phyloP scores from a whole-genome alignment of 2,329 filamentous ascomycete species.

The Botrytis aclada region DNA sequence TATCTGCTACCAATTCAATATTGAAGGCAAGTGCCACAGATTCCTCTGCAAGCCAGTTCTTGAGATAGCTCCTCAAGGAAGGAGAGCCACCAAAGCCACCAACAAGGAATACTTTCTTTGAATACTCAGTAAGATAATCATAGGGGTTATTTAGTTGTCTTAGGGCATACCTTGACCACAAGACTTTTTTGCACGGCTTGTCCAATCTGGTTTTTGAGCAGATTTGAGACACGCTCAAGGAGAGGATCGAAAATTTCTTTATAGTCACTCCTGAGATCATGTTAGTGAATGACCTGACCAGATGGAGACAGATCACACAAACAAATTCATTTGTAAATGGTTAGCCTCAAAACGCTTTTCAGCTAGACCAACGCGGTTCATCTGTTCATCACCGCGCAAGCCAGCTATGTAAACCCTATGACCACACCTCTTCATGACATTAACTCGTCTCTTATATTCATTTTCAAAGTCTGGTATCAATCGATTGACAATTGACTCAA shows the following conservation, averaged over 20 bases:
- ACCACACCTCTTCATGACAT: not conserved
- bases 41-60: slow-evolving; percentile 13
- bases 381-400: slow-evolving; percentile 19
- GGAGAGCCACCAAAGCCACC: slow-evolving; percentile 31
- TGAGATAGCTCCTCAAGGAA: slow-evolving; percentile 23
- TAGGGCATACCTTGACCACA: slow-evolving; percentile 18
- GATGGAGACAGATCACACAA: not conserved
- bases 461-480: slow-evolving; percentile 22
- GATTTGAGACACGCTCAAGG: slow-evolving; percentile 12
- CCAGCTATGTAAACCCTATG: slow-evolving; percentile 21
- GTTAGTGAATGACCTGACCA: not conserved
- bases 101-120: slow-evolving; percentile 30
- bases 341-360: slow-evolving; percentile 23
- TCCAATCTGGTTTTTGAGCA: slow-evolving; percentile 23
- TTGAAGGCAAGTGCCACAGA: not conserved
- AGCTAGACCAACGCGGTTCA: slow-evolving; percentile 8
- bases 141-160: not conserved
- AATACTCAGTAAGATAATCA: not conserved
- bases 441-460: slow-evolving; percentile 12
- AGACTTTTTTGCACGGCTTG: slow-evolving; percentile 17
- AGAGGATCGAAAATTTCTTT: slow-evolving; percentile 25
- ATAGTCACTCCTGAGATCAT: slow-evolving; percentile 22
- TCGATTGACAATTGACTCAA: slow-evolving; percentile 17
- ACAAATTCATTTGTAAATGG: slow-evolving; percentile 21
- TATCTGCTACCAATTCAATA: slow-evolving; percentile 17